A percentile compares a stretch with the other conserved stretches of the same genome.
Evolutionary conservation across 768 basidiomycete species (phyloP).

Genomic region (Boletus bicolor): DNA sequence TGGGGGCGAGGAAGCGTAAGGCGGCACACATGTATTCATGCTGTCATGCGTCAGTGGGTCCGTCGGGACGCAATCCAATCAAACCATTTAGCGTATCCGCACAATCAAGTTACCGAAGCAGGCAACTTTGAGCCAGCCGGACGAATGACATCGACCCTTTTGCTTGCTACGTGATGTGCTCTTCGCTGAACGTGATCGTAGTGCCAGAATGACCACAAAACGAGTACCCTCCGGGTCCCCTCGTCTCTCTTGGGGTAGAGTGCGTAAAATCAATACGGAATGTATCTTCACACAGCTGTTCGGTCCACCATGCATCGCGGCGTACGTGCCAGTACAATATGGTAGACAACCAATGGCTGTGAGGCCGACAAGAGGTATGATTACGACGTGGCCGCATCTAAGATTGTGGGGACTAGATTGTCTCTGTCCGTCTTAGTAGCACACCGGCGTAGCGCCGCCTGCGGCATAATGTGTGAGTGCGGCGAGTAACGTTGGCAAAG

Average conservation of each 20-base stretch:
- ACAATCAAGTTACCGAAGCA: not conserved
- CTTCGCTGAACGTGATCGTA: not conserved
- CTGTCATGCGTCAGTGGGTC: not conserved
- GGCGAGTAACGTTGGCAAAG: not conserved
- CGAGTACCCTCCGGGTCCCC: not conserved
- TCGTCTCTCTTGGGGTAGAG: not conserved
- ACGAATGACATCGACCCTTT: not conserved
- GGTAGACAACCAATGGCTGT: not conserved
- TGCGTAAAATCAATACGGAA: not conserved
- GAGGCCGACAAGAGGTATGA: not conserved
- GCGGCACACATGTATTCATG: not conserved
- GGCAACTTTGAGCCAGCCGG: conserved; percentile 13
- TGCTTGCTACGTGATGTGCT: not conserved
- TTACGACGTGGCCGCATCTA: conserved; percentile 3
- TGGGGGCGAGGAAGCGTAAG: not conserved
- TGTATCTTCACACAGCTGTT: not conserved
- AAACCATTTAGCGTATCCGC: conserved; percentile 3
- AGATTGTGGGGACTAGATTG: not conserved
- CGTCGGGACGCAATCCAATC: conserved; percentile 5
- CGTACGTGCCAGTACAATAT: not conserved
- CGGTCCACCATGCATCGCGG: not conserved
- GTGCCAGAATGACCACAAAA: not conserved
- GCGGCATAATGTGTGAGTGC: not conserved
- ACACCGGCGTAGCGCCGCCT: not conserved
- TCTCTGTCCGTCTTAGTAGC: not conserved